Conservation (phyloP, 768 basidiomycete species). For the Mrakia blollopis region DNA sequence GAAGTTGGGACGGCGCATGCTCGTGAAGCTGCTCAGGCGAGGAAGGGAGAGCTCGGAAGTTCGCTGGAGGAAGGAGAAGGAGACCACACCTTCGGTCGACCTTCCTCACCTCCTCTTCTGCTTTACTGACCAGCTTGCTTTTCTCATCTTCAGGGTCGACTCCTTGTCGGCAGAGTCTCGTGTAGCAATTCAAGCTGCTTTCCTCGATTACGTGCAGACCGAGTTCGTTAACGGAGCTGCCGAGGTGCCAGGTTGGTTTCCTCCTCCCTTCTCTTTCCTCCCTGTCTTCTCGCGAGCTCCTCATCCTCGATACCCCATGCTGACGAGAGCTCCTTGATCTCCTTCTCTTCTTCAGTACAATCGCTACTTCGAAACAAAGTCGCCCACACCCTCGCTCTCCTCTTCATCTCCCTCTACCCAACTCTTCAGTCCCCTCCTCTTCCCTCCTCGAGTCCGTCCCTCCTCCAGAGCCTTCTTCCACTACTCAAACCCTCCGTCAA, state of each 20-base stretch:
- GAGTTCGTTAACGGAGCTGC: conserved; percentile 83
- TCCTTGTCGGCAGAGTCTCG: conserved; percentile 39
- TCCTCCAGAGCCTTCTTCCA: conserved; percentile 39
- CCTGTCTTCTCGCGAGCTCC: neutral
- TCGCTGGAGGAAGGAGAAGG: neutral
- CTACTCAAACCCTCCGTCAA: conserved; percentile 56
- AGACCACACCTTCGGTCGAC: neutral
- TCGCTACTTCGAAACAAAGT: conserved; percentile 75
- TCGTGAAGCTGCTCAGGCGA: neutral
- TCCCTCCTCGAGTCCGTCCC: conserved; percentile 40
- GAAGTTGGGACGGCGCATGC: too few relatives aligned
- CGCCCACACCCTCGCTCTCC: conserved; percentile 43
- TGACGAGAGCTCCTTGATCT: conserved; percentile 5
- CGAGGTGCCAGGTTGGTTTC: conserved; percentile 73
- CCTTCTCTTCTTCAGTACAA: conserved; percentile 31
- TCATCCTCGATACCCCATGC: too few relatives aligned
- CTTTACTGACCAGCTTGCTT: conserved; percentile 52
- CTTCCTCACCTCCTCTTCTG: neutral
- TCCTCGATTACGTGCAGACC: conserved; percentile 75
- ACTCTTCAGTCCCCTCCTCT: conserved; percentile 27
- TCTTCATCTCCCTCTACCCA: conserved; percentile 44
- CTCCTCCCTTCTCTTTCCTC: neutral
- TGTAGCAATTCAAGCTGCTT: conserved; percentile 59
- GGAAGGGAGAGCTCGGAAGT: neutral
- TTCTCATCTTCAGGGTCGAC: conserved; percentile 41